These are phyloP conservation scores for Aaosphaeria arxii DNA, from an alignment of 2,329 filamentous ascomycete genomes.

Conservation along the genomic window DNA sequence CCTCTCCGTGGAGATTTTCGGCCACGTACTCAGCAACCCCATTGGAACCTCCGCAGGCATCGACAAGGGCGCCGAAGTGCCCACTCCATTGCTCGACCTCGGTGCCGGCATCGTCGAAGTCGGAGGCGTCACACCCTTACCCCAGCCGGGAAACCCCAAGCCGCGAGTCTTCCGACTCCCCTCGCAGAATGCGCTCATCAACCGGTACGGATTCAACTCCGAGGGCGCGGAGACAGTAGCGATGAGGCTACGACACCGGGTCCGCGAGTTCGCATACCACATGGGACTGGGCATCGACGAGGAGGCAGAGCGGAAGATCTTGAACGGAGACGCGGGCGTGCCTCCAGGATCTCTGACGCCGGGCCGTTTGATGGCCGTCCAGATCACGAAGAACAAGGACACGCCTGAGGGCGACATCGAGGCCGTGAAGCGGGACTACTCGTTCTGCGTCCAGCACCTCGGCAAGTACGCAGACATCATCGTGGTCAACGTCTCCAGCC, in stretches of 20 bases:
- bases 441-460: slow-evolving; percentile 81
- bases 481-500: slow-evolving; percentile 97
- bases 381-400: slow-evolving; percentile 95
- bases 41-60: slow-evolving; percentile 93
- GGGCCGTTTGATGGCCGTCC: slow-evolving; percentile 80
- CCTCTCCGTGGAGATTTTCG: slow-evolving; percentile 68
- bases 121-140: slow-evolving; percentile 82
- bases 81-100: slow-evolving; percentile 77
- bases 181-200: slow-evolving; percentile 82
- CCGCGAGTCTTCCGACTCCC: slow-evolving; percentile 87
- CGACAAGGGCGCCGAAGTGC: slow-evolving; percentile 90
- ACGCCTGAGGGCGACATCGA: slow-evolving; percentile 82
- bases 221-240: slow-evolving; percentile 86
- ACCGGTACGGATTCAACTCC: slow-evolving; percentile 93
- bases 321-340: slow-evolving; percentile 73
- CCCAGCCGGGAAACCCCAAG: slow-evolving; percentile 82
- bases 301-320: slow-evolving; percentile 65
- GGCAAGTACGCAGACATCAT: slow-evolving; percentile 89
- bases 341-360: slow-evolving; percentile 76
- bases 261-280: slow-evolving; percentile 71
- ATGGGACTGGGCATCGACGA: slow-evolving; percentile 64
- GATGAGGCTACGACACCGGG: slow-evolving; percentile 69
- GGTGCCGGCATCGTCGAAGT: slow-evolving; percentile 89
- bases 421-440: slow-evolving; percentile 75
- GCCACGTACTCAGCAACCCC: slow-evolving; percentile 74